Base-by-base conservation (phyloP, 805 yeast species). In the Candida golubevii region DNA sequence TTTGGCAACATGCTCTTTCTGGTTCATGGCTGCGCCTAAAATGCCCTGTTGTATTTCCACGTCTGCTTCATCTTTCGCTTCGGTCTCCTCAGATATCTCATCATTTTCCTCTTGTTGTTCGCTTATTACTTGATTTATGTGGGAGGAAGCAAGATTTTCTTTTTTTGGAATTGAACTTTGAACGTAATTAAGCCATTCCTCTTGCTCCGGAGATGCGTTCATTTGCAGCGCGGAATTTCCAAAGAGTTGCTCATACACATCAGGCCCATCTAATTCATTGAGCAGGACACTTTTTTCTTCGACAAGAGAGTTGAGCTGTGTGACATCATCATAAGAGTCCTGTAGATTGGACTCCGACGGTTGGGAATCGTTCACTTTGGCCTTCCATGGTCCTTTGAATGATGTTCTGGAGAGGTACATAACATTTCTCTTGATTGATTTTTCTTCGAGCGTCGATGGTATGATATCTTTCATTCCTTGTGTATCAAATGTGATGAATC, bases 141-240 rank as follows among this genome's bases (percentile, higher is more conserved):
- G 54, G 34, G 70, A 61, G 23, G 68, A 45, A 27, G 58, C 61
- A 11, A 42, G 41, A 36, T 55, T 60, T n/a, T 51, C 57, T 26
- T 52, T 56, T 2, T 51, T 46, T 2, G 74, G 74, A 12, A 66
- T 50, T 1, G 66, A 55, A 26, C 61, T 60, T 13, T 30, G 31
- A 36, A 68, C 42, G 28, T 48, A 54, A 33, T 35, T 41, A 15
- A 46, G 49, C 63, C 61, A 61, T 33, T 42, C 47, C 32, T 53
- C 57, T 26, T 45, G 45, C n/a, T 50, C 51, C 9, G 34, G 8
- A 7, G 36, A 13, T 26, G 44, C 31, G 7, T 34, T 32, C 13
- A 15, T 27, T 11, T 45, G 42, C 12, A 29, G 35, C n/a, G 39
- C 38, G 4, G 44, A 39, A 32, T 39, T 39, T 7, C 46, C 42